Conservation (phyloP, 805 yeast genomes). For the Pichia eremophila region DNA sequence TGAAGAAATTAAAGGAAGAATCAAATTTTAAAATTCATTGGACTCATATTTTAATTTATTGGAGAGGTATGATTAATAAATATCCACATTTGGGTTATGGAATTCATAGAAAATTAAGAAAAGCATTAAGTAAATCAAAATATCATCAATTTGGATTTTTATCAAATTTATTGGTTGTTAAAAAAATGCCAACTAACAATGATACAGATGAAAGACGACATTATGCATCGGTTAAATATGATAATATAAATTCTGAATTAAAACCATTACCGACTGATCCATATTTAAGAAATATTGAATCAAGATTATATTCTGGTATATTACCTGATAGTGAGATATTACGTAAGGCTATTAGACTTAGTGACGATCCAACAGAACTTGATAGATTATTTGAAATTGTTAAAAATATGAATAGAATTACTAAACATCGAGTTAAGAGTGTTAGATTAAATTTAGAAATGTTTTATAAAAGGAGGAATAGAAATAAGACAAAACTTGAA, state of each 20-base stretch:
- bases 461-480: conserved; percentile 11
- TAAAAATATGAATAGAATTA: not conserved
- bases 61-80: conserved; percentile 14
- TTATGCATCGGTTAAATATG: conserved; percentile 8
- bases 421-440: conserved; percentile 3
- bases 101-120: conserved; percentile 13
- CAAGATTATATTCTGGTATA: conserved; percentile 18
- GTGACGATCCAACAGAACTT: conserved; percentile 10
- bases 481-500: conserved; percentile 1
- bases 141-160: conserved; percentile 6
- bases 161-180: conserved; percentile 3
- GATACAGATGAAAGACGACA: not conserved
- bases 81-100: conserved; percentile 15
- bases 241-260: conserved; percentile 1
- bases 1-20: conserved; percentile 22
- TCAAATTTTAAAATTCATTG: conserved; percentile 11
- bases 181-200: conserved; percentile 1
- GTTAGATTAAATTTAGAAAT: conserved; percentile 12
- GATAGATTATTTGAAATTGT: conserved; percentile 11
- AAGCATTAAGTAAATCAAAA: conserved; percentile 4
- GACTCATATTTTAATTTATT: conserved; percentile 13
- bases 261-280: conserved; percentile 10
- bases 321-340: conserved; percentile 15
- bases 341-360: conserved; percentile 9
- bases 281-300: conserved; percentile 14